Evolutionary conservation across 2,329 filamentous ascomycete species (phyloP).

Genomic region (Sarocladium kiliense): DNA sequence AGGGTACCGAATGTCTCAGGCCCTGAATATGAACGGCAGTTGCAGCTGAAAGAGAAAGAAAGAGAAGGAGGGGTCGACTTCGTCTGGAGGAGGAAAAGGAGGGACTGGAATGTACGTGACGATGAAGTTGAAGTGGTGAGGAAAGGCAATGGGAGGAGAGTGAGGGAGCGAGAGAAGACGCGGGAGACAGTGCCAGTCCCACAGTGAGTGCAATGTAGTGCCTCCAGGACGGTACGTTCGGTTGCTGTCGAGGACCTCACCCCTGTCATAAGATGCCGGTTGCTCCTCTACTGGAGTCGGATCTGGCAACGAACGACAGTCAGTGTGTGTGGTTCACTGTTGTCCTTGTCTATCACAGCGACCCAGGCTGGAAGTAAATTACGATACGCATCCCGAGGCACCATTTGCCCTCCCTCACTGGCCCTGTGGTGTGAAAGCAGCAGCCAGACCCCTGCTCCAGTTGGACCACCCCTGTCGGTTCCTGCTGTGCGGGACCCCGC

Average conservation of each 20-base stretch:
- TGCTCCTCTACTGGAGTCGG: background rate
- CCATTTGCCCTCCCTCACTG: background rate
- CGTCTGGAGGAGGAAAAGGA: background rate
- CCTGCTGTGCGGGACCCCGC: background rate
- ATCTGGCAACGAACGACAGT: background rate
- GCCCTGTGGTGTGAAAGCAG: background rate
- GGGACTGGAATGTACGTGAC: conserved; percentile 5
- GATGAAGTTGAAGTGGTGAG: background rate
- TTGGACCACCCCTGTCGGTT: background rate
- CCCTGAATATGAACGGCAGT: background rate
- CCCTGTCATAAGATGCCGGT: background rate
- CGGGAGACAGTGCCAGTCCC: background rate
- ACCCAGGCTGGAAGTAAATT: background rate
- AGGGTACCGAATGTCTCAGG: background rate
- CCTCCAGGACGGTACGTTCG: no score
- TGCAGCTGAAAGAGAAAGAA: background rate
- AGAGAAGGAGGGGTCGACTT: background rate
- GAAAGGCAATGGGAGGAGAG: background rate
- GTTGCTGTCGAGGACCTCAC: no score
- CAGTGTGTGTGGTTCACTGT: background rate
- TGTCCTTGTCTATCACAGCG: background rate
- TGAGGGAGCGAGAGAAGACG: background rate
- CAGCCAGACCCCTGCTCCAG: background rate
- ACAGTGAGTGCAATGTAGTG: background rate
- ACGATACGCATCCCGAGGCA: conserved; percentile 5